Conservation (phyloP, 441 rosid genomes). For the Dalechampia spathulata region DNA sequence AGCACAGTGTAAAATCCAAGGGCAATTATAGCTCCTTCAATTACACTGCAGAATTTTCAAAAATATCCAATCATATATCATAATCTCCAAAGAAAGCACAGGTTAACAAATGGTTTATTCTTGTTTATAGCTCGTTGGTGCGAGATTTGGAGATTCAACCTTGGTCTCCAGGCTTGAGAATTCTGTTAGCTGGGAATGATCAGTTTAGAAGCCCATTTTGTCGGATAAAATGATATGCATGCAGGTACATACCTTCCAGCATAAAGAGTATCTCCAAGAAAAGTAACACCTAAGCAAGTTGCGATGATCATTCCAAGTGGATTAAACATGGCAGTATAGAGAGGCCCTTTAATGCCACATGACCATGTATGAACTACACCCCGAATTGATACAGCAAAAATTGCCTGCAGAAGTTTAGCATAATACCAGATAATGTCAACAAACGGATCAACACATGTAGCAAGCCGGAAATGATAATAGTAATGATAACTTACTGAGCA, state of each 20-base stretch:
- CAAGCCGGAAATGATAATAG: too few species aligned
- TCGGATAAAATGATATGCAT: too few species aligned
- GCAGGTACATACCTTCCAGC: constrained; percentile 36
- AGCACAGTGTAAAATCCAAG: constrained; percentile 44
- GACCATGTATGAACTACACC: constrained; percentile 38
- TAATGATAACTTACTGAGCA: constrained; percentile 19
- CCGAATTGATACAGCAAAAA: constrained; percentile 25
- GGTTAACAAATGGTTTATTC: too few species aligned
- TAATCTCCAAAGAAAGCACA: too few species aligned
- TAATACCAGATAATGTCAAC: too few species aligned
- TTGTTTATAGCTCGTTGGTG: too few species aligned
- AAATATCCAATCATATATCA: too few species aligned
- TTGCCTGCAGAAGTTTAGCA: constrained; percentile 17
- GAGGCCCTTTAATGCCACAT: constrained; percentile 38
- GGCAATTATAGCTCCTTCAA: constrained; percentile 34
- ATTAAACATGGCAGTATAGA: constrained; percentile 41
- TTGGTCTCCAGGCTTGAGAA: too few species aligned
- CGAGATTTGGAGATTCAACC: too few species aligned
- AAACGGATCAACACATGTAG: too few species aligned
- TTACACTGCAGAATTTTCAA: constrained; percentile 26
- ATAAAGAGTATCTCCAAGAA: constrained; percentile 44
- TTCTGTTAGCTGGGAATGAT: too few species aligned
- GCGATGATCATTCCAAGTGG: constrained; percentile 46
- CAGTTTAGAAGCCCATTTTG: too few species aligned
- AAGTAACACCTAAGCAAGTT: constrained; percentile 25